Evolutionary conservation across 192 early-diverging fungal genomes (phyloP), one percentile per base, ranked within the genome.

Genomic region (Coemansia sp.): DNA sequence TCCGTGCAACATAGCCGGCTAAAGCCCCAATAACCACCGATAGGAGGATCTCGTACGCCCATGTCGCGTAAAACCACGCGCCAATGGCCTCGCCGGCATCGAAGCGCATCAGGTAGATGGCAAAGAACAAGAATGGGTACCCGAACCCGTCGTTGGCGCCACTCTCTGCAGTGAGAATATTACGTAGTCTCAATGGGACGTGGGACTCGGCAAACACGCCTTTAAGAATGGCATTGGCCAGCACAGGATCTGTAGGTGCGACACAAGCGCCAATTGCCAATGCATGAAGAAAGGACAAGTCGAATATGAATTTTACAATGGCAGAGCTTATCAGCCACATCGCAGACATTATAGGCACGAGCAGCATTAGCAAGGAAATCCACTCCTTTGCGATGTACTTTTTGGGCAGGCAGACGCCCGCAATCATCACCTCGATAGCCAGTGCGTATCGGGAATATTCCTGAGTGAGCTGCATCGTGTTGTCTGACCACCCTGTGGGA

Each of bases 211-310:
- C 93, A 80, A 95, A 98, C 26, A 85, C 78, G 18, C 95, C 95
- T 65, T 92, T 92, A 17, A 98, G 88, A 5, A 98, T 91, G 5
- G 92, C 90, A 79, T 93, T 96, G 39, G 93, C 89, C 46, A 98
- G 72, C 44, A 96, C 93, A 0, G 94, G 94, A 66, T 97, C 95
- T 0, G 95, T 97, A 2, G 95, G 93, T 10, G 93, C 87, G 14
- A 90, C 68, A 56, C 91, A 93, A 0, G 93, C 84, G 6, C 88
- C 86, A 30, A 97, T 83, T 21, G 88, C 80, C 49, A 97, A 67
- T 1, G 87, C 76, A 23, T 90, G 84, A 12, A 90, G 41, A 80
- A 90, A 76, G 16, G 76, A 14, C 10, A 76, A 5, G 1, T 56
- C 10, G 37, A 81, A 76, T 11, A 84, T 11, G n/a, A 76, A 71